phyloP scores from a whole-genome alignment of 1,139 yeast species.

The Yamadazyma epiphylla region DNA sequence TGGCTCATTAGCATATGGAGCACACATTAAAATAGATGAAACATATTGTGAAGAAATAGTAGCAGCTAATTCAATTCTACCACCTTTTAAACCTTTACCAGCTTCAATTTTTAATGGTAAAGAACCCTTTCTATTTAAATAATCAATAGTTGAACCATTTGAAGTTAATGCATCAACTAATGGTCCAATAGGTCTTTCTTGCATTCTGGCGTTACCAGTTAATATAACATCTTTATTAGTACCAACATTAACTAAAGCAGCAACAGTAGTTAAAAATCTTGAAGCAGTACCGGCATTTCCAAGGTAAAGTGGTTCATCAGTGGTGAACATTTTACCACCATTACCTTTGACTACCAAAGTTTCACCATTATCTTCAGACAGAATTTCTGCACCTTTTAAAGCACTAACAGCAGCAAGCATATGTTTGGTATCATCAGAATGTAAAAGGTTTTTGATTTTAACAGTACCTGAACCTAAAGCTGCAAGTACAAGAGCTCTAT shows the following conservation, averaged over 20 bases:
- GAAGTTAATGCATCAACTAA: slow-evolving; percentile 82
- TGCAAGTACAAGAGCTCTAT: slow-evolving; percentile 89
- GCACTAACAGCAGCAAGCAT: slow-evolving; percentile 85
- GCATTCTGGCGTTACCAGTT: slow-evolving; percentile 97
- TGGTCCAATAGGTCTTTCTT: slow-evolving; percentile 96
- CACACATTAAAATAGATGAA: slow-evolving; percentile 93
- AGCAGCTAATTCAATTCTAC: slow-evolving; percentile 89
- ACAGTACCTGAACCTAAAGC: slow-evolving; percentile 88
- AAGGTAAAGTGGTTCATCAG: slow-evolving; percentile 65
- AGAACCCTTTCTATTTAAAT: slow-evolving; percentile 74
- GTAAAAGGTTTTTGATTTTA: slow-evolving; percentile 76
- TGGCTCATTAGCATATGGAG: slow-evolving; percentile 89
- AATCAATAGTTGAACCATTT: slow-evolving; percentile 75
- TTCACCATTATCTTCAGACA: slow-evolving; percentile 84
- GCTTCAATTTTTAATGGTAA: slow-evolving; percentile 75
- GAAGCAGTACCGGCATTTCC: slow-evolving; percentile 99
- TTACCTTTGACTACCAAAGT: slow-evolving; percentile 83
- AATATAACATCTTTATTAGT: slow-evolving; percentile 49
- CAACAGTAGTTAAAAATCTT: slow-evolving; percentile 87
- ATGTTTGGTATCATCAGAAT: slow-evolving; percentile 93
- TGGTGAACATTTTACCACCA: slow-evolving; percentile 70
- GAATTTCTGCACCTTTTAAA: slow-evolving; percentile 77
- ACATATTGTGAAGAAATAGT: slow-evolving; percentile 97
- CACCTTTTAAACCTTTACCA: slow-evolving; percentile 77
- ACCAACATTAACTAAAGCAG: slow-evolving; percentile 61